Conservation (phyloP, 148 eudicot species). For the Fagopyrum esculentum region DNA sequence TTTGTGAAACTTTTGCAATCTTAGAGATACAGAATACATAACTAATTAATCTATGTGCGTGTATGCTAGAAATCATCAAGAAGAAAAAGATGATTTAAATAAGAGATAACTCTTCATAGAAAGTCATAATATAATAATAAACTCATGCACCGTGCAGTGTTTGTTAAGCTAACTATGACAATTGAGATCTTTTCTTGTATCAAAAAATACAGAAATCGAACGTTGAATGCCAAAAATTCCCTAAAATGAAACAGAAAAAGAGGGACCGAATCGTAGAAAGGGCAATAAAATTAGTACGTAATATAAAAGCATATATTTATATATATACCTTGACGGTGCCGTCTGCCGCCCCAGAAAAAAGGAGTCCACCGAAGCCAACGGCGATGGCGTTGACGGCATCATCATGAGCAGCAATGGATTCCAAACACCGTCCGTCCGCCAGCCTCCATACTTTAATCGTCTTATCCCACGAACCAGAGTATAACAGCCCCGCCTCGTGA, state of each 20-base stretch:
- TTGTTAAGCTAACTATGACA: constrained; percentile 6
- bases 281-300: not conserved
- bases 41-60: not conserved
- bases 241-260: not conserved
- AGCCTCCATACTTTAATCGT: constrained; percentile 77
- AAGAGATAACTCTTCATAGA: not conserved
- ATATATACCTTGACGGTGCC: constrained; percentile 54
- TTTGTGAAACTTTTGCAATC: too few relatives aligned
- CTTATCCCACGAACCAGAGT: constrained; percentile 92
- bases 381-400: constrained; percentile 70
- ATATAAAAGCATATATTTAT: not conserved
- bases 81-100: not conserved
- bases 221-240: not conserved
- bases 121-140: too few relatives aligned
- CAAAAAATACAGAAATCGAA: not conserved
- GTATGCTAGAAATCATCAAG: not conserved
- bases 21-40: not conserved
- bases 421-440: constrained; percentile 66
- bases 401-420: constrained; percentile 60
- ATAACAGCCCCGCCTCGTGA: constrained; percentile 43
- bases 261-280: not conserved
- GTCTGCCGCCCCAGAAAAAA: constrained; percentile 85
- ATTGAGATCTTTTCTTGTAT: not conserved
- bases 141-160: not conserved
- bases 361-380: constrained; percentile 45